Evolutionary conservation across 2,329 filamentous ascomycete genomes (phyloP).

Genomic region (Aspergillus alliaceus): DNA sequence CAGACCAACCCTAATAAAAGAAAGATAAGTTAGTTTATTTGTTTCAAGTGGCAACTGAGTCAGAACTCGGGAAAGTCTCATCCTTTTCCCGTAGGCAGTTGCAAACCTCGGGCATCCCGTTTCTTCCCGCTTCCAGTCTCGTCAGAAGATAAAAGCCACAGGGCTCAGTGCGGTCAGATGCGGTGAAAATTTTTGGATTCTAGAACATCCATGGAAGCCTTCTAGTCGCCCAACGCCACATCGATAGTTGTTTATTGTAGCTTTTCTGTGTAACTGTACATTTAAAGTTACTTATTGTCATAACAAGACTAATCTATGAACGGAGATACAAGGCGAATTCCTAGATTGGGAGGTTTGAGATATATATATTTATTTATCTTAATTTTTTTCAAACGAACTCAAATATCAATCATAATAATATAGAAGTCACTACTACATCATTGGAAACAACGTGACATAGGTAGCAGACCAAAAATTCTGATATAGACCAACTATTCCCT

Average conservation of each 20-base stretch:
- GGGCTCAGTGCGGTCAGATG: background rate
- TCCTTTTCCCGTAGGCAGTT: background rate
- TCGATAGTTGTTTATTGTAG: background rate
- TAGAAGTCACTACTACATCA: too few species aligned
- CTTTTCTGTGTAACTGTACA: too few species aligned
- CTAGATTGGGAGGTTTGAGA: background rate
- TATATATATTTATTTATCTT: background rate
- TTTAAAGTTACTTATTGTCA: too few species aligned
- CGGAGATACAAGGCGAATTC: background rate
- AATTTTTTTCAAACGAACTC: too few species aligned
- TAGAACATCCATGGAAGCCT: constrained; percentile 1
- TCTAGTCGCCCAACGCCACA: background rate
- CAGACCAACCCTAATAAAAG: background rate
- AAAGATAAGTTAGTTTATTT: background rate
- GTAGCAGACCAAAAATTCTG: background rate
- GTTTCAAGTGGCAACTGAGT: constrained; percentile 1
- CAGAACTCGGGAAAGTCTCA: background rate
- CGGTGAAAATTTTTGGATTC: background rate
- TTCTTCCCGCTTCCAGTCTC: background rate
- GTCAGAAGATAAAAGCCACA: background rate
- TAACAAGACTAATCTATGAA: background rate
- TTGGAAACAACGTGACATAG: background rate
- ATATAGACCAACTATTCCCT: background rate
- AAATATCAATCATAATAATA: too few species aligned
- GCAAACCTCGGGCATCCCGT: background rate